phyloP scores from a whole-genome alignment of 169 alveolate genomes.

The Babesia sp. region DNA sequence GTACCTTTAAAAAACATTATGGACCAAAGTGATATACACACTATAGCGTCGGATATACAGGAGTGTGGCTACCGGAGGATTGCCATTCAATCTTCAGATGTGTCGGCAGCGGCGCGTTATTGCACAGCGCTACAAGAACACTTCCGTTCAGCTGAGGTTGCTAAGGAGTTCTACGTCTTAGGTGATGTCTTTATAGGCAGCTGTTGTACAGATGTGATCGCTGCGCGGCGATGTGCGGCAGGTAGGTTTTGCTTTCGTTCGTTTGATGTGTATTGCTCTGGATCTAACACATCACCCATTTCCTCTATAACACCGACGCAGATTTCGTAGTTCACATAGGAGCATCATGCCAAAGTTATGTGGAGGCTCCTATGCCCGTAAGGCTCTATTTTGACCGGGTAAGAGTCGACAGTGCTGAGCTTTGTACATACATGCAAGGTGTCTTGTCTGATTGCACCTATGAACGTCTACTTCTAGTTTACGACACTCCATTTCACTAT shows the following conservation, averaged over 20 bases:
- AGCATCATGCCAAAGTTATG: conserved; percentile 25
- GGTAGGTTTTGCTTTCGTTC: conserved; percentile 7
- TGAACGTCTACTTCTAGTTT: conserved; percentile 13
- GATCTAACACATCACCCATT: not conserved
- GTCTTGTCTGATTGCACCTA: not conserved
- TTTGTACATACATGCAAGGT: not conserved
- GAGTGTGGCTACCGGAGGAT: conserved; percentile 13
- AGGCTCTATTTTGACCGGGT: not conserved
- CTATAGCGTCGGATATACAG: conserved; percentile 5
- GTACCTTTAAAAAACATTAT: not conserved
- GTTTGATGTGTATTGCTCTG: too few species aligned
- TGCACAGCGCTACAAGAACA: conserved; percentile 17
- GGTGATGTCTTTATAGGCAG: conserved; percentile 61
- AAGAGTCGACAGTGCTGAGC: not conserved
- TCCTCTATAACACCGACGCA: not conserved
- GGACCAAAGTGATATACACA: conserved; percentile 4
- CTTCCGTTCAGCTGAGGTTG: not conserved
- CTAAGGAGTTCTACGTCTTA: conserved; percentile 35
- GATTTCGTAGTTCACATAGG: conserved; percentile 65
- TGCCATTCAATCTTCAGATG: conserved; percentile 58
- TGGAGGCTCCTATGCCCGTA: conserved; percentile 25
- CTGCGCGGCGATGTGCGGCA: conserved; percentile 48
- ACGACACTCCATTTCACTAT: conserved; percentile 37
- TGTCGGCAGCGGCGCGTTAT: conserved; percentile 29
- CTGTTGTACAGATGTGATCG: conserved; percentile 58